A percentile compares a stretch with the other conserved stretches of the same genome.
Conservation (phyloP, 441 rosid species). For the Hypseocharis bilobata region DNA sequence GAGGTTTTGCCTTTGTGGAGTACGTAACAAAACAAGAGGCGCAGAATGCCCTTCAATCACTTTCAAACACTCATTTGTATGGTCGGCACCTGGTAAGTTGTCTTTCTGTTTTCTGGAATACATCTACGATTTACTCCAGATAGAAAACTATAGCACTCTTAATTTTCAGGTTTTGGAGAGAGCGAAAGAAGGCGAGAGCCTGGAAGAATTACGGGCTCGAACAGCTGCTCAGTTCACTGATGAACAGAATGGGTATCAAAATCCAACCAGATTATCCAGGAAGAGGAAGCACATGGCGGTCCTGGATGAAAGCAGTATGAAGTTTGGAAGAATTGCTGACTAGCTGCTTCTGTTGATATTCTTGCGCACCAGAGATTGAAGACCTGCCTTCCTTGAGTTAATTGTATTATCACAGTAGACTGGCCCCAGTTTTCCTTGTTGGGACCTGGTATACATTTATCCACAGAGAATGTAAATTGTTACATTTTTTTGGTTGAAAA, state of each 20-base stretch:
- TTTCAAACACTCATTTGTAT: slow-evolving; percentile 70
- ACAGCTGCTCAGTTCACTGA: slow-evolving; percentile 69
- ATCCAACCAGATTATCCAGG: slow-evolving; percentile 38
- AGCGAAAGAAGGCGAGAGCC: slow-evolving; percentile 77
- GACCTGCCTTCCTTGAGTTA: neutral
- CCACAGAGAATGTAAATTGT: slow-evolving; percentile 5
- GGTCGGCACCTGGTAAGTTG: slow-evolving; percentile 80
- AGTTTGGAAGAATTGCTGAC: slow-evolving; percentile 43
- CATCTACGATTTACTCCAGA: neutral
- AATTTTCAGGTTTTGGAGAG: slow-evolving; percentile 62
- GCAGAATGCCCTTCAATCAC: slow-evolving; percentile 58
- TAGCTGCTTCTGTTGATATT: slow-evolving; percentile 14
- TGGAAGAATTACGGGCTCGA: slow-evolving; percentile 63
- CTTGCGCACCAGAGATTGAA: neutral
- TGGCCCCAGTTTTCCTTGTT: slow-evolving; percentile 24
- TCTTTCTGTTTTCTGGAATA: slow-evolving; percentile 6
- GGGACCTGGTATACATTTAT: slow-evolving; percentile 12
- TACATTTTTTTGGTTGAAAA: neutral
- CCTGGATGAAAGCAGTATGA: slow-evolving; percentile 49
- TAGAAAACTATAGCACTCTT: neutral
- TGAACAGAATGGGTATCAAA: slow-evolving; percentile 38
- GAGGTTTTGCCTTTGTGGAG: slow-evolving; percentile 84
- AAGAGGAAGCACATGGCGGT: slow-evolving; percentile 50
- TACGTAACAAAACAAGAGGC: slow-evolving; percentile 85
- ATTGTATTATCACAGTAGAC: neutral